Evolutionary conservation across 1,284 basidiomycete genomes (phyloP), one percentile per base, ranked within the genome.

Genomic region (Tilletia horrida): DNA sequence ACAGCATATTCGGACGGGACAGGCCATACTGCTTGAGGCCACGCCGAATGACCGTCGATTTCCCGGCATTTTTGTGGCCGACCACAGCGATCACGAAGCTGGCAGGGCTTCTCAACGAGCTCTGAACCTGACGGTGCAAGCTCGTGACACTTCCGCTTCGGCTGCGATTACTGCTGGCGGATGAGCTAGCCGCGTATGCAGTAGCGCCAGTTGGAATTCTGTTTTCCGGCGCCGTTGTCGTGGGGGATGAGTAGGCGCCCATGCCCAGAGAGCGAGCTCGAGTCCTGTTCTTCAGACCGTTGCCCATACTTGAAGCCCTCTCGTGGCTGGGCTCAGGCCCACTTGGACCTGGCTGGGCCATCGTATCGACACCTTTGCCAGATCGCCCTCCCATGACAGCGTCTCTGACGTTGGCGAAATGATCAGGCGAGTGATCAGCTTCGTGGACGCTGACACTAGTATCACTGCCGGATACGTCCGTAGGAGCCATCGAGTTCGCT

Each of bases 1-100:
- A 76, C 4, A 79, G 67, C 9, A 76, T 67, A 27, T 75, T 71
- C 13, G 77, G 76, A 57, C 73, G 75, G 31, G 73, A 76, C 57
- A 79, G 70, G 2, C 77, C 77, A 61, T 75, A 79, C 45, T 79
- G 76, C 16, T 73, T 70, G 57, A 79, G 62, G 1, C 77, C 77
- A n/a, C 78, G 78, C 44, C 69, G 71, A 67, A 79, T 78, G 8
- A 79, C 77, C 44, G 77, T 78, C 11, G 77, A 76, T 48, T 79
- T 79, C 64, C 77, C 77, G 6, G 73, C 67, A 11, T 66, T 67
- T 8, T 68, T 63, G 62, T 79, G 77, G 1, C 77, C 77, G 11
- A 79, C 76, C 11, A 79, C 76, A 47, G 76, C 76, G 42, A 79
- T 73, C 59, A 77, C 77, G 47, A 79, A 78, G 69, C 71, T 73